Evolutionary conservation across 2,329 filamentous ascomycete genomes (phyloP), one percentile per base, ranked within the genome.

Genomic region (Chaetomium strumarium): DNA sequence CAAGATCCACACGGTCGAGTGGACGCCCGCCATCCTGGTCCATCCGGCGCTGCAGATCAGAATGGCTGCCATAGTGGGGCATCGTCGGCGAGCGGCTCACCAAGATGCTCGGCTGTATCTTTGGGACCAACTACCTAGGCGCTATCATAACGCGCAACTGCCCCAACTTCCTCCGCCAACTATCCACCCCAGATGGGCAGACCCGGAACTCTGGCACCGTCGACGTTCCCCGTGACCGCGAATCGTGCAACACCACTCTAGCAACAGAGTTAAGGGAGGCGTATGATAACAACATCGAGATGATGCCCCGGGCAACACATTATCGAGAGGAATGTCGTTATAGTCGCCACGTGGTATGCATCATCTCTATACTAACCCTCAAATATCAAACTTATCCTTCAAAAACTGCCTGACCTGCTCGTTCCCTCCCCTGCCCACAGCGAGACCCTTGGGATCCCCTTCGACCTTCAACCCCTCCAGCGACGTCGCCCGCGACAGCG

Each of bases 401-500:
- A 70, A 58, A 47, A 72, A 72, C 38, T 58, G 34, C 51, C 64
- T 61, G 11, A 72, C 70, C 48, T 67, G 62, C 11, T 38, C 30
- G 38, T 72, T 69, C 2, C 66, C 68, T 5, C 64, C 64, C 6
- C 64, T 59, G 6, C 65, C 66, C 12, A 55, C 59, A 4, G 55
- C 56, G 33, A 72, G 52, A 1, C 63, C 64, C 1, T 44, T 52
- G 1, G 61, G 52, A 41, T 62, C 56, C 0, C 69, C 71, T 48
- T 70, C 65, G 17, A 74, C 64, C 58, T 65, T 68, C 37, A 84
- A 64, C 0, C 79, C 79, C 1, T 70, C 62, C 2, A 83, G 68
- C 10, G 70, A 72, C 14, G 70, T 72, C n/a, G 77, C 80, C 56
- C 81, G 67, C 17, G 77, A 80, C 14, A 84, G 68, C n/a, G 80